Evolutionary conservation across 768 basidiomycete species (phyloP), one percentile per base, ranked within the genome.

Genomic region (Mycena rosella): DNA sequence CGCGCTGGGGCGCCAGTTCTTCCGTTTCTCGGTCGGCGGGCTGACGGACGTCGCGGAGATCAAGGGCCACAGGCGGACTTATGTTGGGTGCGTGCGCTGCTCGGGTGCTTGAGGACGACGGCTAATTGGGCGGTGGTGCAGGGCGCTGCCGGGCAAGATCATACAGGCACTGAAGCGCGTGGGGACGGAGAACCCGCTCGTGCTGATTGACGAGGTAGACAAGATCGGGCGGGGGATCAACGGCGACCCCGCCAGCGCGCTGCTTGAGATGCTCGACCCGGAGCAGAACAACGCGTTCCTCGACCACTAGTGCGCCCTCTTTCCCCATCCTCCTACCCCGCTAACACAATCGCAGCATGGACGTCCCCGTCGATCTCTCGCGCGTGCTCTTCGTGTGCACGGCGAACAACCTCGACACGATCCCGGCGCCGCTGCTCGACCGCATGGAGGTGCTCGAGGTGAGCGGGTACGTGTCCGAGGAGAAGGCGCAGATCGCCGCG

Each of bases 21-120:
- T 96, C 88, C 87, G 96, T 53, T 98, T 99, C 81, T 95, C 93
- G 11, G 97, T 99, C 5, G 97, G 98, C 69, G 97, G 98, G 17
- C 79, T 99, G 76, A 95, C 95, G 52, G 98, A 99, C 77, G 96
- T 99, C 0, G 98, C 98, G 61, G 98, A 99, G 86, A 98, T 99
- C 75, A 99, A 99, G 81, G 98, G 98, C 1, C 98, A 99, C 76
- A 83, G 98, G 74, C 84, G 98, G 77, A 99, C 97, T n/a, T 99
- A 98, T 76, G 95, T 96, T 58, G 95, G 93, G 91, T 93, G 63
- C 48, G 90, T 83, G 2, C 27, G 17, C 15, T 54, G 36, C 30
- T 42, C 18, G 27, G 3, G 30, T 9, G 34, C 27, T 34, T 49
- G 48, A 64, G 61, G 45, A n/a, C 65, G 4, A 51, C 30, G 44